A percentile compares a stretch with the other conserved stretches of the same genome.
These are phyloP conservation scores for Fraxinus anomala DNA, from an alignment of 257 asterid species.

Conservation along the genomic window DNA sequence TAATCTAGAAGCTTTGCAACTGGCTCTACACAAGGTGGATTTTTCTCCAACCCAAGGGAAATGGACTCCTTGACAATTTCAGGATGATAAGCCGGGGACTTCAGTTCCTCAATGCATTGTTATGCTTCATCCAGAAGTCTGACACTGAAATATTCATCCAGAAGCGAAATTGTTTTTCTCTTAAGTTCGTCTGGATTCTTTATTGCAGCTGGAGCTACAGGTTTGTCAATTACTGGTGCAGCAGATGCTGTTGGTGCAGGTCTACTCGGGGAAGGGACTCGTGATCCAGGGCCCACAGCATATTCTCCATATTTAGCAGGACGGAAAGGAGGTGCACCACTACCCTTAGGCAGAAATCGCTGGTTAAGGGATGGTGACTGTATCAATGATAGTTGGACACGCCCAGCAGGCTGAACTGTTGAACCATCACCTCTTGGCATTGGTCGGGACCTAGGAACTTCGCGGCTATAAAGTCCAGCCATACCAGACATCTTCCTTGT, in stretches of 20 bases:
- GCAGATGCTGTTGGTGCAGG: conserved; percentile 30
- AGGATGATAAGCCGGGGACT: conserved; percentile 71
- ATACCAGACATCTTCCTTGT: conserved; percentile 76
- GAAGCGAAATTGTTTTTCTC: conserved; percentile 58
- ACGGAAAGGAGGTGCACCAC: conserved; percentile 43
- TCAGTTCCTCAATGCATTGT: conserved; percentile 78
- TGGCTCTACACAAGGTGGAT: conserved; percentile 64
- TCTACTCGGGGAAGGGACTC: conserved; percentile 37
- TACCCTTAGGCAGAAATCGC: conserved; percentile 65
- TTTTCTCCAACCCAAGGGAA: conserved; percentile 65
- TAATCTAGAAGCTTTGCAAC: conserved; percentile 57
- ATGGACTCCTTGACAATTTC: conserved; percentile 79
- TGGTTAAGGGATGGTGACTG: conserved; percentile 58
- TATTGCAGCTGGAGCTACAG: conserved; percentile 37
- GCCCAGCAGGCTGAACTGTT: conserved; percentile 29
- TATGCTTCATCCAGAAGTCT: conserved; percentile 72
- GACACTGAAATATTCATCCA: conserved; percentile 78
- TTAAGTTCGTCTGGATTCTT: conserved; percentile 50
- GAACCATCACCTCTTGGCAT: conserved; percentile 43
- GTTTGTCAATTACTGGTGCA: conserved; percentile 36
- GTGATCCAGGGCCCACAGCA: conserved; percentile 40
- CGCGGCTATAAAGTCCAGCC: conserved; percentile 49
- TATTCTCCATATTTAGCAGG: conserved; percentile 41
- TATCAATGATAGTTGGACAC: conserved; percentile 56
- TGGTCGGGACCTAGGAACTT: conserved; percentile 65